phyloP scores from a whole-genome alignment of 768 basidiomycete genomes.

The Fomitopsis pulvina region DNA sequence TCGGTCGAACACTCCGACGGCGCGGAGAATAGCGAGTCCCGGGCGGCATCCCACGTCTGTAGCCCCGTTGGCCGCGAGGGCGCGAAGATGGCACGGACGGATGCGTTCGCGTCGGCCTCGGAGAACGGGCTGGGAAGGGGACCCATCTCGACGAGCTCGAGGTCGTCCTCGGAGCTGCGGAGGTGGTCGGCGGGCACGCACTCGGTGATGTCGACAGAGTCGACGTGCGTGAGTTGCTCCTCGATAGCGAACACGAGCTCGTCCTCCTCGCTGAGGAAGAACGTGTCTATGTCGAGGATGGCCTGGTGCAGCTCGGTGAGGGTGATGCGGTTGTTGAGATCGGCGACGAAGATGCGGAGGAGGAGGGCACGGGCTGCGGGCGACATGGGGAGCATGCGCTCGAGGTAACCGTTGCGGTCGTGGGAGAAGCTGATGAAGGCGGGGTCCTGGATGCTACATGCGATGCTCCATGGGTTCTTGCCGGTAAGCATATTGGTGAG shows the following conservation, averaged over 20 bases:
- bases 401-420: conserved; percentile 68
- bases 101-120: not conserved
- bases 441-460: conserved; percentile 61
- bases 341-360: conserved; percentile 22
- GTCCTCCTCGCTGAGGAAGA: conserved; percentile 34
- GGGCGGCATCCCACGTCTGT: not conserved
- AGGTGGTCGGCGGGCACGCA: not conserved
- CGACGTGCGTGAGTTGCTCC: not conserved
- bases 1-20: not conserved
- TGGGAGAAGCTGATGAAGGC: conserved; percentile 81
- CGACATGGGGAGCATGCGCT: conserved; percentile 29
- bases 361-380: conserved; percentile 22
- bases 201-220: conserved; percentile 4
- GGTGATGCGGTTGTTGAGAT: conserved; percentile 25
- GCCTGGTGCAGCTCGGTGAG: conserved; percentile 43
- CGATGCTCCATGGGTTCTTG: conserved; percentile 93
- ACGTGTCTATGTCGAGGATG: conserved; percentile 49
- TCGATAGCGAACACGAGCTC: not conserved
- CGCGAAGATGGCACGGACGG: not conserved
- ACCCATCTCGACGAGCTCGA: not conserved
- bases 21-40: not conserved
- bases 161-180: not conserved
- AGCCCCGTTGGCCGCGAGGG: not conserved
- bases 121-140: not conserved
- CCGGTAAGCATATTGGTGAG: conserved; percentile 94